Base-by-base conservation (phyloP, 2,329 filamentous ascomycete species). In the Basipetospora chlamydospora region DNA sequence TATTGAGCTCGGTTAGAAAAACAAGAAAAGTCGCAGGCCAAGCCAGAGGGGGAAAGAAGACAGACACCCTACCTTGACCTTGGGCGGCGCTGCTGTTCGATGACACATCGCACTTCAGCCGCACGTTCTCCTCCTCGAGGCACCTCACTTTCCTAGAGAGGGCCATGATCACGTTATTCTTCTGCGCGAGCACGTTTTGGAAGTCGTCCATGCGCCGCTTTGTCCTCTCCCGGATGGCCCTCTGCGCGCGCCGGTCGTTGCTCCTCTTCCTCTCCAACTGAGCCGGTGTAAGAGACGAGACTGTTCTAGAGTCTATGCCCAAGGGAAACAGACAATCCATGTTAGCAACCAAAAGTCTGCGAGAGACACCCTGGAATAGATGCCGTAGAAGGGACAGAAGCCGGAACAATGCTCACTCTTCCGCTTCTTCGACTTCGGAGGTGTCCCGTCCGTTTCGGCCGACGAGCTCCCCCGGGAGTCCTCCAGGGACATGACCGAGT, bases 191-290 rank as follows among this genome's bases (percentile, higher is more conserved):
- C 13, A 37, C 35, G 16, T 21, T 26, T 21, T 37, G 35, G 15
- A 25, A 37, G n/a, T 37, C 35, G 51, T 90, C 83, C 48, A 93
- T 93, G 54, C 85, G 81, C 50, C 80, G 74, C 61, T 86, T 88
- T 26, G 86, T 93, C 47, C 86, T 72, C 55, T 86, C 82, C 34
- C 86, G 70, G 44, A 93, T 93, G 28, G 82, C 83, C 34, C 86
- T 73, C 59, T 94, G 86, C 28, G 86, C 86, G 57, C 93, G 84
- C 42, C 86, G 74, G 55, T 94, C 86, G 61, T 94, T 94, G 49
- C 84, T 83, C 44, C 87, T 71, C 64, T 94, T 95, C 56, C 86
- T 81, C 21, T 80, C 83, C 41, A 94, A 71, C 58, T 94, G 87
- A 42, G 87, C 81, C 5, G 85, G 81, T 9, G 84, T 92, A 52